Evolutionary conservation across 345 rosid species (phyloP).

Genomic region (Bruguiera parviflora): DNA sequence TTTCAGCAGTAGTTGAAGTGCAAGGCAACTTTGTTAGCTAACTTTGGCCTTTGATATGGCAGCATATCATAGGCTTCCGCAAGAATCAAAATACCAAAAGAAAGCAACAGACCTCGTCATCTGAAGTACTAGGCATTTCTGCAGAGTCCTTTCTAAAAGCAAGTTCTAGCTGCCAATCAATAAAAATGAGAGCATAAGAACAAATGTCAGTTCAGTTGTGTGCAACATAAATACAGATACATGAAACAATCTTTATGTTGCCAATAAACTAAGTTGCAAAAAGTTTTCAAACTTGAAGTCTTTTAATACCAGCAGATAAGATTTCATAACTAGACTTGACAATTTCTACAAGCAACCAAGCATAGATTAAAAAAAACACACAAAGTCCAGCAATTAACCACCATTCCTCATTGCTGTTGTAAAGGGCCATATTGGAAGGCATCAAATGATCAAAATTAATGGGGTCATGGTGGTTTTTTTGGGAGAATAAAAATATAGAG

Average conservation of each 20-base stretch:
- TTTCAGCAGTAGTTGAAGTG: too few species aligned
- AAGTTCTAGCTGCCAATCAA: conserved; percentile 66
- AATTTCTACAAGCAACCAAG: too few species aligned
- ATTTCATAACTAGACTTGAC: too few species aligned
- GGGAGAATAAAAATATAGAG: too few species aligned
- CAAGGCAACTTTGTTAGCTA: too few species aligned
- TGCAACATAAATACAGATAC: neutral
- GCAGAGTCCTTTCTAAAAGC: conserved; percentile 58
- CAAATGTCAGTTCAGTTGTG: conserved; percentile 2
- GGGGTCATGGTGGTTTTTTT: too few species aligned
- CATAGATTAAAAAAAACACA: too few species aligned
- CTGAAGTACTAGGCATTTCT: conserved; percentile 40
- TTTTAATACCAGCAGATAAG: too few species aligned
- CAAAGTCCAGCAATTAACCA: too few species aligned
- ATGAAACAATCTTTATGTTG: neutral
- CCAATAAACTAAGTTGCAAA: neutral
- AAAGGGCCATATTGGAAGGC: too few species aligned
- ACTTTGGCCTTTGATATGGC: neutral
- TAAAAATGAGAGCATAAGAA: conserved; percentile 12
- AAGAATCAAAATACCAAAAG: neutral
- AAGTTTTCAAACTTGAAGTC: neutral
- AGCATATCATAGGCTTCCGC: neutral
- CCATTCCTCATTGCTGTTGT: too few species aligned
- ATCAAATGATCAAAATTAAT: too few species aligned
- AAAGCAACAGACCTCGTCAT: conserved; percentile 55